These are phyloP conservation scores for Comarum palustre DNA, from an alignment of 306 rosid species.

Conservation along the genomic window DNA sequence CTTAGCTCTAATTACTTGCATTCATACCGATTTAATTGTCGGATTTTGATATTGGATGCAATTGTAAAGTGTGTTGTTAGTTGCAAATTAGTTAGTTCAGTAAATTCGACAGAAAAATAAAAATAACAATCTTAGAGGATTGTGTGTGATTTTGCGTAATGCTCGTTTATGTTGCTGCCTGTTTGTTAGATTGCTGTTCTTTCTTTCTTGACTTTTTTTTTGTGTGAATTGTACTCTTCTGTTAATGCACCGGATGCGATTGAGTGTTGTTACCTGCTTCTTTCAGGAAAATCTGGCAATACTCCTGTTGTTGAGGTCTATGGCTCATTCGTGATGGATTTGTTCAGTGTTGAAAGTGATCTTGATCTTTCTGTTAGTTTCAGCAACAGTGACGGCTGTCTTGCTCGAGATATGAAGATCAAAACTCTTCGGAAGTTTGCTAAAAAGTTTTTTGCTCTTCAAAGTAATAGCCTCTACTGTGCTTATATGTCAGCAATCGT, in stretches of 20 bases:
- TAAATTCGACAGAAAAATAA: no score
- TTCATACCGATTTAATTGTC: not conserved
- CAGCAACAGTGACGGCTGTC: not conserved
- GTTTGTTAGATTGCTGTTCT: not conserved
- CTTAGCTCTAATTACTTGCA: not conserved
- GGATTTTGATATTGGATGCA: not conserved
- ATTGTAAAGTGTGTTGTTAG: not conserved
- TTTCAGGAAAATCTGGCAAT: conserved; percentile 6
- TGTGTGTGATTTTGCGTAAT: not conserved
- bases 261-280: not conserved
- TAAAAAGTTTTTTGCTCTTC: conserved; percentile 6
- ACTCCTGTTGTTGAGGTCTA: conserved; percentile 11
- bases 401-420: conserved; percentile 19
- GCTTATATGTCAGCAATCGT: not conserved
- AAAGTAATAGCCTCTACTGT: not conserved
- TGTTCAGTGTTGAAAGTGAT: conserved; percentile 18
- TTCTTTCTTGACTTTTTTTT: not conserved
- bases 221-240: not conserved
- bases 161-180: not conserved
- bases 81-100: no score
- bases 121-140: no score
- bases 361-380: conserved; percentile 19
- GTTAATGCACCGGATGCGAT: not conserved
- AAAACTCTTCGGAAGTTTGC: conserved; percentile 18
- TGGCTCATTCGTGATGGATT: conserved; percentile 18